These are phyloP conservation scores for Vitis hybrid DNA, from an alignment of 177 flowering plant genomes.

Conservation along the genomic window DNA sequence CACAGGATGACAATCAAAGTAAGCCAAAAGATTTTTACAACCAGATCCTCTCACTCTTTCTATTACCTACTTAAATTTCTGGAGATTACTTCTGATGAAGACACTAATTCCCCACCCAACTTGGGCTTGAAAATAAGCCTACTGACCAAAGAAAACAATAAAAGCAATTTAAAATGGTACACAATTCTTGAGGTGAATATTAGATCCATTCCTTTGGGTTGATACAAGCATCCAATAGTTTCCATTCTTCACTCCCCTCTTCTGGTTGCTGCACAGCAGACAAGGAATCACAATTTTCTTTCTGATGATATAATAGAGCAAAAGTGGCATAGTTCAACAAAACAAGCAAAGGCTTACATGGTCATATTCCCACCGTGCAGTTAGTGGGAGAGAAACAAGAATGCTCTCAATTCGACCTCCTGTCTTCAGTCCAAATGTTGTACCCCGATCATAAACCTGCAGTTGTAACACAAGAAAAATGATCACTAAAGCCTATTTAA, in stretches of 20 bases:
- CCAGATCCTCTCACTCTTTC: background rate
- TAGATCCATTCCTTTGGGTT: conserved; percentile 95
- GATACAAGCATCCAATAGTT: conserved; percentile 91
- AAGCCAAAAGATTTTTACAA: background rate
- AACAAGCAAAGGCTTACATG: conserved; percentile 53
- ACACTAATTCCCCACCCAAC: conserved; percentile 2
- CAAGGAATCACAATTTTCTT: background rate
- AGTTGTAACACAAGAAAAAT: background rate
- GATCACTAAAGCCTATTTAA: background rate
- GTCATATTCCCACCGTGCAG: conserved; percentile 97
- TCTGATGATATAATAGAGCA: too few relatives aligned
- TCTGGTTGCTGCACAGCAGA: conserved; percentile 70
- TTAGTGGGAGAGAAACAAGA: conserved; percentile 92
- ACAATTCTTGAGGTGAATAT: conserved; percentile 13
- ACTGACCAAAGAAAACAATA: background rate
- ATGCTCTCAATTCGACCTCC: conserved; percentile 98
- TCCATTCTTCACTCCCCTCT: conserved; percentile 98
- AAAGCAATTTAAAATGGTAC: background rate
- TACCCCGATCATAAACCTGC: conserved; percentile 97
- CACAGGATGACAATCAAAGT: too few relatives aligned
- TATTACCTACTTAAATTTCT: background rate
- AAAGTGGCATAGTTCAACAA: background rate
- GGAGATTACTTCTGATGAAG: background rate
- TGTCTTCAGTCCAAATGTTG: conserved; percentile 95
- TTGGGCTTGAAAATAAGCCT: background rate